Evolutionary conservation across 2,329 filamentous ascomycete genomes (phyloP).

Genomic region (Aulographum hederae): DNA sequence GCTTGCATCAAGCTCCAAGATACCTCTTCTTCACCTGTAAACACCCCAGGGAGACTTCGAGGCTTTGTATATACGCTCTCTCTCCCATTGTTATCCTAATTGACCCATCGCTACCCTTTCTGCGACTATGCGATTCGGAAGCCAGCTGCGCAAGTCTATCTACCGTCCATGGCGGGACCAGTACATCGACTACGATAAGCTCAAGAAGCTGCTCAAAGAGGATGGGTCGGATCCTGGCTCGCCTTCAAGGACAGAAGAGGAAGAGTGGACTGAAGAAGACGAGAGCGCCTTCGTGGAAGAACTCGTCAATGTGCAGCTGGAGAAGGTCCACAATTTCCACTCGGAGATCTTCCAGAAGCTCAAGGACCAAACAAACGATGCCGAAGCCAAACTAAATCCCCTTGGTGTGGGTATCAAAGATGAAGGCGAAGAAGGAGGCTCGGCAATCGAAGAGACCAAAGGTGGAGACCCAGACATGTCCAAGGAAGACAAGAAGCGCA

Average conservation of each 20-base stretch:
- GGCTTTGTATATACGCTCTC: too few species aligned
- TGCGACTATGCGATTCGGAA: slow-evolving; percentile 98
- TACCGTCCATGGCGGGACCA: slow-evolving; percentile 81
- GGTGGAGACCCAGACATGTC: slow-evolving; percentile 9
- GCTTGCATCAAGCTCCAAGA: too few species aligned
- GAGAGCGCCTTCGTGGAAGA: slow-evolving; percentile 90
- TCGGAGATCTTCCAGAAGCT: slow-evolving; percentile 64
- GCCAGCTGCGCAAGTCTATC: slow-evolving; percentile 60
- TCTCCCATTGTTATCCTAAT: too few species aligned
- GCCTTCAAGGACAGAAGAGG: slow-evolving; percentile 34
- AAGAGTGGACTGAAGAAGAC: slow-evolving; percentile 77
- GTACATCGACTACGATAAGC: slow-evolving; percentile 90
- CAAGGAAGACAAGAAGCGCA: slow-evolving; percentile 25
- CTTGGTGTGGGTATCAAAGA: slow-evolving; percentile 22
- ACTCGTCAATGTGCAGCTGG: slow-evolving; percentile 81
- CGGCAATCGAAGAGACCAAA: slow-evolving; percentile 8
- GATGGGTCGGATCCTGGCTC: slow-evolving; percentile 33
- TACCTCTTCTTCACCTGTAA: too few species aligned
- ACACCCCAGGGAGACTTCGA: too few species aligned
- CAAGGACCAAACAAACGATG: slow-evolving; percentile 58
- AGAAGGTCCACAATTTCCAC: slow-evolving; percentile 88
- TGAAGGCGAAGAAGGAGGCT: slow-evolving; percentile 14
- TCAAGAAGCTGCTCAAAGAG: slow-evolving; percentile 78
- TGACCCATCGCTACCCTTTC: too few species aligned
- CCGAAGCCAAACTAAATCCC: slow-evolving; percentile 45